A percentile compares a stretch with the other conserved stretches of the same genome.
Evolutionary conservation across 2,329 filamentous ascomycete genomes (phyloP).

Genomic region (Simplicillium aogashimaense): DNA sequence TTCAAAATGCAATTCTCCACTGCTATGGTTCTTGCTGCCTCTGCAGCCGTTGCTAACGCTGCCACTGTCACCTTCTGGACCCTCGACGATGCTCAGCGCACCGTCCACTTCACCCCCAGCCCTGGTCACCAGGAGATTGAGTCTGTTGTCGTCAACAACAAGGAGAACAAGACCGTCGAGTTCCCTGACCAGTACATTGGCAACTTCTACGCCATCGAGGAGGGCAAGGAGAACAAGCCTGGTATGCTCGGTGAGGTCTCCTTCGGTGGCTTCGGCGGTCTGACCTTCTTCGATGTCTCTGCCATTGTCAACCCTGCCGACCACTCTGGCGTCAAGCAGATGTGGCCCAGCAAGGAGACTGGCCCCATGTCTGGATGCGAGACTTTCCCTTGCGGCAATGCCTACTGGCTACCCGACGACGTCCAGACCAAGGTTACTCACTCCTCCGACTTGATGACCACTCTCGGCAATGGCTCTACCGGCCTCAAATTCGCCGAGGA

Average conservation of each 20-base stretch:
- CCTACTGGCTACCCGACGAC: conserved; percentile 44
- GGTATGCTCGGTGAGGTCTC: conserved; percentile 45
- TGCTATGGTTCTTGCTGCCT: conserved; percentile 31
- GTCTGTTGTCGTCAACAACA: conserved; percentile 27
- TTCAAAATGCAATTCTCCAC: conserved; percentile 45
- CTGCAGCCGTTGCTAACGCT: conserved; percentile 30
- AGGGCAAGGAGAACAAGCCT: conserved; percentile 28
- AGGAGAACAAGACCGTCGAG: conserved; percentile 26
- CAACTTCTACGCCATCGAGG: conserved; percentile 39
- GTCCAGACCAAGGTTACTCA: conserved; percentile 43
- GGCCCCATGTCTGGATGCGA: conserved; percentile 38
- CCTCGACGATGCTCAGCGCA: conserved; percentile 40
- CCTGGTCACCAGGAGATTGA: conserved; percentile 23
- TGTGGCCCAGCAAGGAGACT: conserved; percentile 32
- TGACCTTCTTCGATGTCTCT: conserved; percentile 49
- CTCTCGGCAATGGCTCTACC: conserved; percentile 28
- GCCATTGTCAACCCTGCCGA: conserved; percentile 45
- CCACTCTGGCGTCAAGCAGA: conserved; percentile 40
- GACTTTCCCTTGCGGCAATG: conserved; percentile 40
- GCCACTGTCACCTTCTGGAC: conserved; percentile 48
- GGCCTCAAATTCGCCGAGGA: conserved; percentile 11
- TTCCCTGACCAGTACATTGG: conserved; percentile 36
- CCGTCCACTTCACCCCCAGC: conserved; percentile 39
- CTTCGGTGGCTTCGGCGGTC: conserved; percentile 35
- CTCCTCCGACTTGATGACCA: conserved; percentile 39